Base-by-base conservation (phyloP, 192 early-diverging fungal species). In the Rhizoclosmatium sp. region DNA sequence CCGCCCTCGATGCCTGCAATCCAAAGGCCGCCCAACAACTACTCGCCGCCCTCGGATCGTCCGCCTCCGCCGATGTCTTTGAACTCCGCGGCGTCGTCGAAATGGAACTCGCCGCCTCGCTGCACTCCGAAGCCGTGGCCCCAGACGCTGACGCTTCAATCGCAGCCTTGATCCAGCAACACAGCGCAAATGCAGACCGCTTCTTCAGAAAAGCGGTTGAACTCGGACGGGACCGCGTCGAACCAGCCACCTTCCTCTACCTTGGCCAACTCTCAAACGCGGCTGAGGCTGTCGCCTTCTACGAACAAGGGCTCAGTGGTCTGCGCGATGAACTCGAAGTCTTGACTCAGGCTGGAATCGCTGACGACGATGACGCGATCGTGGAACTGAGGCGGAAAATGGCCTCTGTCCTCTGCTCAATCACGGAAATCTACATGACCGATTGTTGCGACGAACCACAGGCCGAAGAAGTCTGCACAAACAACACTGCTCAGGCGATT, bases 351-450 rank as follows among this genome's bases (percentile, higher is more conserved):
- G 68, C 45, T 42, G 40, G 44, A 21, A 54, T 12, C 69, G 54
- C 39, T 4, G 68, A 54, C 31, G 67, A 47, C 19, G n/a, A 67
- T 14, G 81, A 66, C n/a, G 51, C 23, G 31, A 46, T n/a, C 16
- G 47, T 21, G 7, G 44, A 49, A 61, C 2, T 47, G 0, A 40
- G 3, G 31, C 44, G 12, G 39, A 95, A 97, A 78, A 91, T 95
- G 70, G 90, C 95, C 0, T 88, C 89, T 58, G 96, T 96, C 12
- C 88, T 96, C 31, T 96, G 95, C 83, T 93, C 96, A 48, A 96
- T 99, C 91, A 91, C 94, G 2, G 98, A 99, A 81, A 95, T 98
- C 23, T 99, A 96, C 82, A 90, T 99, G 84, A 98, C 98, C 0
- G 98, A 99, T 81, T 97, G 94, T 83, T 99, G 93, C 81, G 97